phyloP scores from a whole-genome alignment of 352 stramenopile genomes.

The Globisporangium spiculum region DNA sequence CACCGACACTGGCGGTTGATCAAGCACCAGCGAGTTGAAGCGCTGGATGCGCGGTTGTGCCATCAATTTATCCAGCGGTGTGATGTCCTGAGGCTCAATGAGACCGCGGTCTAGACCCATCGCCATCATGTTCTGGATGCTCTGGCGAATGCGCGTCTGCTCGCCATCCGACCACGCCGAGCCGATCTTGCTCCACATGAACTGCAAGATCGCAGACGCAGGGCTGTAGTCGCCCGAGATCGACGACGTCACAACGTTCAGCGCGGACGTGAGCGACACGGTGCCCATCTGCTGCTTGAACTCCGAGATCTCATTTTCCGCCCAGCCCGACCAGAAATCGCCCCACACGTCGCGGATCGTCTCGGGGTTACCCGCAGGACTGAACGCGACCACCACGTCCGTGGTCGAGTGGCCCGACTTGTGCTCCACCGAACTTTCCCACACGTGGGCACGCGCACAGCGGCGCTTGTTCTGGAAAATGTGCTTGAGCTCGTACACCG shows the following conservation, averaged over 20 bases:
- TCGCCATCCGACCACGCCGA: constrained; percentile 81
- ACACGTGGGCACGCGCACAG: constrained; percentile 73
- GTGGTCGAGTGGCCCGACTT: constrained; percentile 30
- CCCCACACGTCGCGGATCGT: constrained; percentile 83
- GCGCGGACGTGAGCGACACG: constrained; percentile 64
- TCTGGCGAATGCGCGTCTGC: constrained; percentile 81
- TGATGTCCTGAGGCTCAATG: constrained; percentile 56
- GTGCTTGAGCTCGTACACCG: constrained; percentile 80
- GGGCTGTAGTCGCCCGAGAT: constrained; percentile 77
- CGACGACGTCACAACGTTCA: constrained; percentile 79
- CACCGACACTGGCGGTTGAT: constrained; percentile 48
- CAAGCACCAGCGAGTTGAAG: constrained; percentile 70
- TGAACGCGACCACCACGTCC: constrained; percentile 81
- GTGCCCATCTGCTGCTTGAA: constrained; percentile 80
- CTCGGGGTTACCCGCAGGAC: constrained; percentile 71
- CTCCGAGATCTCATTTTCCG: constrained; percentile 76
- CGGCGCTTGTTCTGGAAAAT: constrained; percentile 87
- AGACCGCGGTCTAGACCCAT: constrained; percentile 75
- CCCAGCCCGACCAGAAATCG: constrained; percentile 86
- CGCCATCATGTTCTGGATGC: constrained; percentile 86
- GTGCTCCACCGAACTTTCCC: constrained; percentile 59
- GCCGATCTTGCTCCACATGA: constrained; percentile 83
- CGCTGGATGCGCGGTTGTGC: constrained; percentile 49
- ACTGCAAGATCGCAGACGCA: constrained; percentile 69
- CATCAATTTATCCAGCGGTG: constrained; percentile 78